phyloP scores from a whole-genome alignment of 176 grass and related monocot genomes.

The Oryza punctata region DNA sequence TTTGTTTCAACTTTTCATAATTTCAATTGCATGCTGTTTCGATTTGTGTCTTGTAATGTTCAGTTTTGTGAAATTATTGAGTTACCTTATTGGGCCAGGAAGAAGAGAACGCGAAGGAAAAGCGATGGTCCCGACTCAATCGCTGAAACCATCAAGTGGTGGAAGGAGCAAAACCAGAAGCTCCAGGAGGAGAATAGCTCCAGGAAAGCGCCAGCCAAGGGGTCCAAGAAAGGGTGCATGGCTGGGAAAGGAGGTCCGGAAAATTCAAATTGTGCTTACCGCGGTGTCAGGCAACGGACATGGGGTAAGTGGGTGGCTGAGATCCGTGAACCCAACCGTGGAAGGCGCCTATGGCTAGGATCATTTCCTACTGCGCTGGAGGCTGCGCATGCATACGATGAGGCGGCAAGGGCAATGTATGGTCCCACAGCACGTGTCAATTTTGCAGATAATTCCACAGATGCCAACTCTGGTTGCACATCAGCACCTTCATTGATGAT shows the following conservation, averaged over 20 bases:
- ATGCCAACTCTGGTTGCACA: constrained; percentile 41
- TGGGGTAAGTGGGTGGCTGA: constrained; percentile 99
- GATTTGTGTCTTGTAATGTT: neutral
- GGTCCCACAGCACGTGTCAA: constrained; percentile 68
- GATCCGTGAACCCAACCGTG: constrained; percentile 88
- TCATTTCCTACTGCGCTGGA: constrained; percentile 66
- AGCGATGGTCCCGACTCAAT: constrained; percentile 68
- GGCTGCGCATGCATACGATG: constrained; percentile 81
- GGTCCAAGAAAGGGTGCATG: constrained; percentile 99
- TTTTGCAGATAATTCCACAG: constrained; percentile 39
- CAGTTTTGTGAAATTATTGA: neutral
- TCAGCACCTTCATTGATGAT: constrained; percentile 32
- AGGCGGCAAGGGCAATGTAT: constrained; percentile 89
- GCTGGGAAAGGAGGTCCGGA: constrained; percentile 87
- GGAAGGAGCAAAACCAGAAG: constrained; percentile 76
- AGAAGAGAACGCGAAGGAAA: constrained; percentile 72
- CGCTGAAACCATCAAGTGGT: constrained; percentile 68
- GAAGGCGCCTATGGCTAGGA: constrained; percentile 84
- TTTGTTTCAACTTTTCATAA: neutral
- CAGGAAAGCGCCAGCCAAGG: constrained; percentile 76
- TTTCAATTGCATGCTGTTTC: neutral
- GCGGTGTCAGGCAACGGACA: constrained; percentile 84
- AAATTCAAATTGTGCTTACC: constrained; percentile 61
- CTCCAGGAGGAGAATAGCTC: constrained; percentile 31
- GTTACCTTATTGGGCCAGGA: constrained; percentile 51